A percentile compares a stretch with the other conserved stretches of the same genome.
phyloP scores from a whole-genome alignment of 768 basidiomycete species.

The Lanmaoa pseudosensibilis region DNA sequence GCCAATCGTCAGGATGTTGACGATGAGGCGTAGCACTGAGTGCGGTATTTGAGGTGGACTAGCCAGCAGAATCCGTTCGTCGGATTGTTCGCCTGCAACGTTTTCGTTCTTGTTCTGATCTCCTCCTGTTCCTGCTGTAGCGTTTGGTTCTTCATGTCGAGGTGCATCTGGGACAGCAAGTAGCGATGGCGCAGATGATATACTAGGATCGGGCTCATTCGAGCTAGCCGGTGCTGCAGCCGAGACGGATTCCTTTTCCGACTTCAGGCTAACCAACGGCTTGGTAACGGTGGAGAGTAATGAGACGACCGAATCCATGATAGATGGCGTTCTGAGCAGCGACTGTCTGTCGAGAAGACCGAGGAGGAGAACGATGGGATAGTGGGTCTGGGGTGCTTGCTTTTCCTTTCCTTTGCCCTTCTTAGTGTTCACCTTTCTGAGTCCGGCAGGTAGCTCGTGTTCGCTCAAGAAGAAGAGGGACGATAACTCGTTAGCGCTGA shows the following conservation, averaged over 20 bases:
- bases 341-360: conserved; percentile 84
- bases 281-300: conserved; percentile 87
- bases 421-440: conserved; percentile 65
- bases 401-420: conserved; percentile 98
- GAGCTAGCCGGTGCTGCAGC: conserved; percentile 21
- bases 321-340: conserved; percentile 81
- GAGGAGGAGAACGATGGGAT: conserved; percentile 87
- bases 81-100: conserved; percentile 20
- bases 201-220: conserved; percentile 11
- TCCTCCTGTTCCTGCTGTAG: conserved; percentile 12
- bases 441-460: conserved; percentile 83
- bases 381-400: conserved; percentile 75
- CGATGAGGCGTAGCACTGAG: conserved; percentile 82
- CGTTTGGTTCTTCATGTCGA: conserved; percentile 15
- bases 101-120: conserved; percentile 26
- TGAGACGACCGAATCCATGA: conserved; percentile 90
- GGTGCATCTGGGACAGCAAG: conserved; percentile 11
- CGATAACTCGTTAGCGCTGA: conserved; percentile 78
- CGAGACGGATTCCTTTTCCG: conserved; percentile 37
- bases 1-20: conserved; percentile 95
- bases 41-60: conserved; percentile 85
- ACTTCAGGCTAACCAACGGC: conserved; percentile 69
- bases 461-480: conserved; percentile 95
- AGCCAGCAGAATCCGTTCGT: conserved; percentile 54
- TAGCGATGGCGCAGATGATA: conserved; percentile 2